Conservation (phyloP, 108 stramenopile species). For the Cyclotella choctawhatcheeana region DNA sequence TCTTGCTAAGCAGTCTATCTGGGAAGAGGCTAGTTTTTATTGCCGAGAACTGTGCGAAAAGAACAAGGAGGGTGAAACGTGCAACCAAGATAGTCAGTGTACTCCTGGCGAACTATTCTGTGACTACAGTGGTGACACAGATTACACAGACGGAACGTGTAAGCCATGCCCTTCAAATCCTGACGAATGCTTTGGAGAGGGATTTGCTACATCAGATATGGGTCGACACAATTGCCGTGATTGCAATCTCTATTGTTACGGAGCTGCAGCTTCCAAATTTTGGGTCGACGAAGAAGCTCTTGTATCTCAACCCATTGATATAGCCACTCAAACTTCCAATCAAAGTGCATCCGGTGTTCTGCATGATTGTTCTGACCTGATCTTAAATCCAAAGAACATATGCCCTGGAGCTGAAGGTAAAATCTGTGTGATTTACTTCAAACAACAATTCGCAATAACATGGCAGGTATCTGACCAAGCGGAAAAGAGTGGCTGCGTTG, state of each 20-base stretch:
- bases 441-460: background rate
- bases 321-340: background rate
- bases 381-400: background rate
- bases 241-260: background rate
- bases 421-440: background rate
- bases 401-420: conserved; percentile 3
- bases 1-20: background rate
- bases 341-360: background rate
- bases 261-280: background rate
- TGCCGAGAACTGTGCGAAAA: conserved; percentile 1
- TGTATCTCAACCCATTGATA: conserved; percentile 3
- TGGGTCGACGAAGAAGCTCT: background rate
- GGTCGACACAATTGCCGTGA: background rate
- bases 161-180: background rate
- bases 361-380: conserved; percentile 4
- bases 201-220: background rate
- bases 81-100: conserved; percentile 6
- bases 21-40: background rate
- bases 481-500: conserved; percentile 1
- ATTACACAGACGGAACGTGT: background rate
- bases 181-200: background rate
- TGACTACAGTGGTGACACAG: background rate
- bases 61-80: conserved; percentile 3
- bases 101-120: background rate
- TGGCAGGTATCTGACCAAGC: background rate